Percentiles rank a stretch among this genome's conserved stretches.
phyloP scores from a whole-genome alignment of 768 basidiomycete genomes.

The Ramaria sp. region DNA sequence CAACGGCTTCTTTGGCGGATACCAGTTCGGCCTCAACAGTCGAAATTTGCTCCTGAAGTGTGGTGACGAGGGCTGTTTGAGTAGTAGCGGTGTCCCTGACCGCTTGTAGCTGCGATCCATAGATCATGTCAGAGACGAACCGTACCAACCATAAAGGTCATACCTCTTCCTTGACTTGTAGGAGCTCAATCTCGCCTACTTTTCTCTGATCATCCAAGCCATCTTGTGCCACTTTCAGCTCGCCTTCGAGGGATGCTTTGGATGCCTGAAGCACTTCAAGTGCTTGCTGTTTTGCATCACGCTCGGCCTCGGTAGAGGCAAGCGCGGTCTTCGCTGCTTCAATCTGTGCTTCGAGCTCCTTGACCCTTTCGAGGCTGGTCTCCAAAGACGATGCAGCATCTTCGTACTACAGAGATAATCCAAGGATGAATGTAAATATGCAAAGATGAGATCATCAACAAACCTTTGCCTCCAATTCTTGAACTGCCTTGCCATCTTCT shows the following conservation, averaged over 20 bases:
- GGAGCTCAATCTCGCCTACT: constrained; percentile 25
- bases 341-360: constrained; percentile 44
- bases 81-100: constrained; percentile 29
- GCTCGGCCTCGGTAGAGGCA: constrained; percentile 33
- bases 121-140: not conserved
- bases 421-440: not conserved
- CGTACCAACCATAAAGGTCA: constrained; percentile 8
- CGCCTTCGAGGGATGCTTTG: constrained; percentile 37
- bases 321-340: constrained; percentile 40
- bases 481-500: constrained; percentile 46
- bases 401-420: constrained; percentile 37
- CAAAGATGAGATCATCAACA: not conserved
- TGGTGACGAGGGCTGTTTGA: constrained; percentile 37
- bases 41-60: constrained; percentile 40
- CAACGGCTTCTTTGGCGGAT: constrained; percentile 42
- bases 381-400: constrained; percentile 44
- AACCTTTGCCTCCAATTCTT: constrained; percentile 54
- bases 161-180: constrained; percentile 42
- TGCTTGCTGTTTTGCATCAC: constrained; percentile 32
- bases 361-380: constrained; percentile 39
- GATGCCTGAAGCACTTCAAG: constrained; percentile 39
- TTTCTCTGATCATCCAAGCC: constrained; percentile 26
- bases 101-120: constrained; percentile 35
- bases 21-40: constrained; percentile 41
- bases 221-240: constrained; percentile 34